Percentiles rank a stretch among this genome's conserved stretches.
Conservation (phyloP, 805 yeast genomes). For the Metschnikowia reukaufii region DNA sequence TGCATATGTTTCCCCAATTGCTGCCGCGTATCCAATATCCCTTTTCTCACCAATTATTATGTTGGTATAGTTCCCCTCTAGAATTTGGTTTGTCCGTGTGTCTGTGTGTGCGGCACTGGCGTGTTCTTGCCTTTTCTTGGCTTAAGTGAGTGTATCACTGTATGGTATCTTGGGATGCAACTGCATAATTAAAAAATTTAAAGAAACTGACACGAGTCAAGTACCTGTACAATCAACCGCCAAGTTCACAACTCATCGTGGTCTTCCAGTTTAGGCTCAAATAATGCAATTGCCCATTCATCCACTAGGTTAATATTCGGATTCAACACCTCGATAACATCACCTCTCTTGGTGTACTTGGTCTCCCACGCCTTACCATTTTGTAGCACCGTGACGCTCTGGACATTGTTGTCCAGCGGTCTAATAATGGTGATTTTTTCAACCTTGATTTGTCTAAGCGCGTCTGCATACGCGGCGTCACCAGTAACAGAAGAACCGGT, state of each 20-base stretch:
- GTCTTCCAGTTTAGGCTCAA: background rate
- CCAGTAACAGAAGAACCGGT: slow-evolving; percentile 5
- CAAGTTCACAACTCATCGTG: slow-evolving; percentile 16
- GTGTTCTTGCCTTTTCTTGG: too few relatives aligned
- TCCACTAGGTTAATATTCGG: slow-evolving; percentile 12
- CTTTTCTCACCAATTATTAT: too few relatives aligned
- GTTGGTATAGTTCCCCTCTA: too few relatives aligned
- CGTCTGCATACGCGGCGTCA: slow-evolving; percentile 12
- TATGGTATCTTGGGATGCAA: too few relatives aligned
- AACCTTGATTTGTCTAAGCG: slow-evolving; percentile 40
- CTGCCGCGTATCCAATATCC: too few relatives aligned
- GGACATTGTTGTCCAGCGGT: slow-evolving; percentile 11
- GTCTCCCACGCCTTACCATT: slow-evolving; percentile 39
- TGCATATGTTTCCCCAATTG: too few relatives aligned
- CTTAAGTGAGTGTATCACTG: too few relatives aligned
- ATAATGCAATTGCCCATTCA: slow-evolving; percentile 11
- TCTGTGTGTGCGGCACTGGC: too few relatives aligned
- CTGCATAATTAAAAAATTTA: too few relatives aligned
- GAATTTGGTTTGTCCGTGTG: too few relatives aligned
- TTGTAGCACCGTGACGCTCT: slow-evolving; percentile 35
- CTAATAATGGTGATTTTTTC: slow-evolving; percentile 59
- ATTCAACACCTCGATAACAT: slow-evolving; percentile 8
- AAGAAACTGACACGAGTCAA: background rate
- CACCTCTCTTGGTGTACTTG: slow-evolving; percentile 1
- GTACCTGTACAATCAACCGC: background rate